Conservation (phyloP, 1,284 basidiomycete species). For the Malassezia psittaci region DNA sequence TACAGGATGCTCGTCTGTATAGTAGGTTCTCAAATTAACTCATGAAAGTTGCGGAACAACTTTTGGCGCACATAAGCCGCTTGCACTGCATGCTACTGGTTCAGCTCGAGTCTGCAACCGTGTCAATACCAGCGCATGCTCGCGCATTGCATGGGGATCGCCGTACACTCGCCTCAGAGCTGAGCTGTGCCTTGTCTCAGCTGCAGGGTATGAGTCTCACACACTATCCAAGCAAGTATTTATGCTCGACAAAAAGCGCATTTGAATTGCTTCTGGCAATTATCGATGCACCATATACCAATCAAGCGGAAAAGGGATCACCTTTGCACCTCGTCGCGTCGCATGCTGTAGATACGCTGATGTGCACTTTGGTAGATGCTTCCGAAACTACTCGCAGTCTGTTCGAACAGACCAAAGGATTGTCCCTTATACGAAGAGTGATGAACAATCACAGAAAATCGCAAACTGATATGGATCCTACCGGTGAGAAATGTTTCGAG, state of each 20-base stretch:
- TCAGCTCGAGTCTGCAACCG: background rate
- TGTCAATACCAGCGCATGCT: background rate
- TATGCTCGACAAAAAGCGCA: constrained; percentile 11
- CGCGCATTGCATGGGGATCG: background rate
- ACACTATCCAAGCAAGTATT: constrained; percentile 8
- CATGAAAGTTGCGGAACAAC: constrained; percentile 10
- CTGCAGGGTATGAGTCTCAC: constrained; percentile 18
- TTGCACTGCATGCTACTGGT: constrained; percentile 7
- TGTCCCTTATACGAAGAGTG: constrained; percentile 10
- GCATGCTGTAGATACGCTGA: constrained; percentile 17
- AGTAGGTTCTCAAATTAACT: background rate
- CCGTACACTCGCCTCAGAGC: constrained; percentile 9
- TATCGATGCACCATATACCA: constrained; percentile 7
- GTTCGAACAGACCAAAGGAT: constrained; percentile 16
- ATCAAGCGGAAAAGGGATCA: background rate
- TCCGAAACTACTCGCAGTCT: background rate
- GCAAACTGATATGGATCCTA: background rate
- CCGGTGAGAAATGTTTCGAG: constrained; percentile 13
- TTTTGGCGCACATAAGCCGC: constrained; percentile 6
- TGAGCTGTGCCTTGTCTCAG: constrained; percentile 15
- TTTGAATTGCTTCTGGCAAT: constrained; percentile 12
- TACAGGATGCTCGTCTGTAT: background rate
- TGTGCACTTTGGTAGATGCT: constrained; percentile 17
- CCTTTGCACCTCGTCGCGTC: constrained; percentile 11
- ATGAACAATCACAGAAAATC: constrained; percentile 2